Evolutionary conservation across 495 filamentous ascomycete species (phyloP).

Genomic region (Chaetomium tenue): DNA sequence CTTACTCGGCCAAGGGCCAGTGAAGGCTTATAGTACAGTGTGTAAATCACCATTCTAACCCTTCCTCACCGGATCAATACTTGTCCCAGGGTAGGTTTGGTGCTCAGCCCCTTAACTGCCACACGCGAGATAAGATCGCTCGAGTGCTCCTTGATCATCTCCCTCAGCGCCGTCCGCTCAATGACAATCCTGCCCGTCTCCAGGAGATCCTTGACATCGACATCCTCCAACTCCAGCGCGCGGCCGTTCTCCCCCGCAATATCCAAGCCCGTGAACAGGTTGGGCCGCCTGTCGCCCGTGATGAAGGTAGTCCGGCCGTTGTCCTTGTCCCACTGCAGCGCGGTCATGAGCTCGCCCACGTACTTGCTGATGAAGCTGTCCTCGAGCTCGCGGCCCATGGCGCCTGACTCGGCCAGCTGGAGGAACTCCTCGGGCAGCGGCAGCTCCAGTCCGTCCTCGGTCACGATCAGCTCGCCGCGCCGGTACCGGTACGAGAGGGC

Average conservation of each 20-base stretch:
- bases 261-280: constrained; percentile 58
- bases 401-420: constrained; percentile 30
- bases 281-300: constrained; percentile 54
- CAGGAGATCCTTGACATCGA: constrained; percentile 92
- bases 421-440: constrained; percentile 47
- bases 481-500: constrained; percentile 88
- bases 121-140: constrained; percentile 61
- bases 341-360: constrained; percentile 61
- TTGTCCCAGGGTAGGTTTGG: constrained; percentile 28
- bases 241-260: constrained; percentile 63
- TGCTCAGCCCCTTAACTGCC: constrained; percentile 32
- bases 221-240: constrained; percentile 64
- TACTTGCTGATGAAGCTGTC: constrained; percentile 55
- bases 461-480: constrained; percentile 79
- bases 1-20: not conserved
- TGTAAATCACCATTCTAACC: not conserved
- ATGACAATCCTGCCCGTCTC: constrained; percentile 81
- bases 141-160: constrained; percentile 71
- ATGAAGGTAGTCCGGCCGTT: constrained; percentile 77
- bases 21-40: constrained; percentile 14
- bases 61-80: constrained; percentile 17
- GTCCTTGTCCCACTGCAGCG: constrained; percentile 68
- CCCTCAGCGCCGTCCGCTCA: constrained; percentile 75
- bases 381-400: constrained; percentile 39
- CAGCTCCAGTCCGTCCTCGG: constrained; percentile 70